A percentile compares a stretch with the other conserved stretches of the same genome.
Conservation (phyloP, 805 yeast genomes). For the Wickerhamomyces strasburgensis region DNA sequence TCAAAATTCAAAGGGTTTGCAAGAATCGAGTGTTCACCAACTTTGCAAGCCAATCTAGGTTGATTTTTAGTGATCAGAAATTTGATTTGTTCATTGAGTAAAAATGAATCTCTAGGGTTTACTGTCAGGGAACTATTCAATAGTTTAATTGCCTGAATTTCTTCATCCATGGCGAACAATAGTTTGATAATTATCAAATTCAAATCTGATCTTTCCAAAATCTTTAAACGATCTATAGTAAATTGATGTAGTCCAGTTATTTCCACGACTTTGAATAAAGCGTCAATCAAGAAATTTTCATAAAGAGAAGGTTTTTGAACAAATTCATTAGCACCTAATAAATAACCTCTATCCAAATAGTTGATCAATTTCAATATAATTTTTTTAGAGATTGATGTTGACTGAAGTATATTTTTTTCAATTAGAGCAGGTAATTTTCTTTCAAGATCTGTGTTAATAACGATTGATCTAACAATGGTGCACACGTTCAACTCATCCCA, state of each 20-base stretch:
- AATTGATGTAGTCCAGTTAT: conserved; percentile 34
- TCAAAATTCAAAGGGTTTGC: conserved; percentile 74
- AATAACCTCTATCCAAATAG: conserved; percentile 41
- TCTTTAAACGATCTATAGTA: conserved; percentile 36
- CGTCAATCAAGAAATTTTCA: conserved; percentile 68
- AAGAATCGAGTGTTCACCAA: conserved; percentile 57
- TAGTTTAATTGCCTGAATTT: conserved; percentile 30
- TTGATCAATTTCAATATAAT: conserved; percentile 13
- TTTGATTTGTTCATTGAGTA: conserved; percentile 45
- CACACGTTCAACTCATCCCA: conserved; percentile 66
- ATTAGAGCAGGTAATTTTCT: conserved; percentile 56
- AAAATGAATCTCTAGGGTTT: conserved; percentile 18
- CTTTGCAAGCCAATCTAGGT: conserved; percentile 49
- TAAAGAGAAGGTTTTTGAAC: conserved; percentile 61
- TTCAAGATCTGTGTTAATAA: conserved; percentile 48
- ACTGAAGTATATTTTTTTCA: conserved; percentile 37
- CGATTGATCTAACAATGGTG: conserved; percentile 47
- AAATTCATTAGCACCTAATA: conserved; percentile 59
- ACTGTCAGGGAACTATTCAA: conserved; percentile 25
- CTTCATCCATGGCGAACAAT: conserved; percentile 29
- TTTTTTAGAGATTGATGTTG: conserved; percentile 6
- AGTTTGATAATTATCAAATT: conserved; percentile 28
- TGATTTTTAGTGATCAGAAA: conserved; percentile 52
- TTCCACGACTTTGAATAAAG: conserved; percentile 46
- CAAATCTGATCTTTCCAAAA: conserved; percentile 16